phyloP scores from a whole-genome alignment of 225 moss, liverwort and hornwort genomes.

The Straminergon stramineum region DNA sequence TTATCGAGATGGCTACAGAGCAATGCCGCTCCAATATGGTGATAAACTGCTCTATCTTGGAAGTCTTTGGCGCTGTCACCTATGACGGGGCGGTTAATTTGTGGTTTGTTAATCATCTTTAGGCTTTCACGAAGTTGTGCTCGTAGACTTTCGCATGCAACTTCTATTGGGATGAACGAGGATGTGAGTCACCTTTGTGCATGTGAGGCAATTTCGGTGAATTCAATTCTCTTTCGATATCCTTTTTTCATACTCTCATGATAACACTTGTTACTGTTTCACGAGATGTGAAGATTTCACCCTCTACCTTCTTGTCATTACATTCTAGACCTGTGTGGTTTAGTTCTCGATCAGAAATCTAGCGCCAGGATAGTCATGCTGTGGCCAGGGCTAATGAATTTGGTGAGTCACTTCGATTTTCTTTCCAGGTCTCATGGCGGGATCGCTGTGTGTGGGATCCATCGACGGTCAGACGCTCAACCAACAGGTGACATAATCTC shows the following conservation, averaged over 20 bases:
- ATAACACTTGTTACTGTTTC: not conserved
- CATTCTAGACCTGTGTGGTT: not conserved
- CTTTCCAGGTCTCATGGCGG: not conserved
- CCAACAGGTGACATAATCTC: not conserved
- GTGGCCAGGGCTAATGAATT: not conserved
- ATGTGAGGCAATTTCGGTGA: not conserved
- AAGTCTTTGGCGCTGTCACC: not conserved
- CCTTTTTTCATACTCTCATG: not conserved
- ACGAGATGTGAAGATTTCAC: not conserved
- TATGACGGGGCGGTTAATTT: not conserved
- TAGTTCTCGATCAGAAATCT: not conserved
- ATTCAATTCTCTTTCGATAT: not conserved
- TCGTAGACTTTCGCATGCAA: not conserved
- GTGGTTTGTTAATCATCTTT: not conserved
- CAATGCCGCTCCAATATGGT: not conserved
- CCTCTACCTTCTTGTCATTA: not conserved
- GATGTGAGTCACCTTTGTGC: not conserved
- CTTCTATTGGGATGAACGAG: not conserved
- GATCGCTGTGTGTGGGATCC: not conserved
- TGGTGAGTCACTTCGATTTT: not conserved
- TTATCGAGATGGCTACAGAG: not conserved
- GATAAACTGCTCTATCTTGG: not conserved
- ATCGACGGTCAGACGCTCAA: not conserved
- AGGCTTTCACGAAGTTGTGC: not conserved
- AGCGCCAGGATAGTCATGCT: not conserved